A percentile compares a stretch with the other conserved stretches of the same genome.
Conservation (phyloP, 768 basidiomycete genomes). For the Postia placenta region DNA sequence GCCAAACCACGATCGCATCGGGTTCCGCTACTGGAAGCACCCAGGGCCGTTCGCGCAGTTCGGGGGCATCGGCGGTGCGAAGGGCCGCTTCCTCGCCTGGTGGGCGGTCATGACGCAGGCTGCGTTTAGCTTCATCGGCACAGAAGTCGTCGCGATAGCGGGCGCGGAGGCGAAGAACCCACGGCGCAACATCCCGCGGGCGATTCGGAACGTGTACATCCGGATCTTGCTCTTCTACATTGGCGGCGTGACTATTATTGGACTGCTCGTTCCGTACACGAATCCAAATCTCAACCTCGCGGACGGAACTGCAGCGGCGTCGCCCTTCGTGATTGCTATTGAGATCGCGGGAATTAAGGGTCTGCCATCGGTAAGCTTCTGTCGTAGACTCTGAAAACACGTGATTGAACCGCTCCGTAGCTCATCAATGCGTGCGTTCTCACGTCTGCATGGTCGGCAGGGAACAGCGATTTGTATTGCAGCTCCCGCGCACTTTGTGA, state of each 20-base stretch:
- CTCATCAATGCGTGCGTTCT: slow-evolving; percentile 25
- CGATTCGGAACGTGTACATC: slow-evolving; percentile 41
- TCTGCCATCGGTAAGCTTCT: slow-evolving; percentile 38
- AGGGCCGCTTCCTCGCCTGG: slow-evolving; percentile 45
- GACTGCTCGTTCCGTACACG: slow-evolving; percentile 44
- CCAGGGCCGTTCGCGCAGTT: slow-evolving; percentile 54
- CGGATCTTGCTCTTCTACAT: slow-evolving; percentile 45
- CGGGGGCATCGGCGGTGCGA: slow-evolving; percentile 31
- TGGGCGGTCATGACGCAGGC: slow-evolving; percentile 54
- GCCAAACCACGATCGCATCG: slow-evolving; percentile 46
- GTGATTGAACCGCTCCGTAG: slow-evolving; percentile 6
- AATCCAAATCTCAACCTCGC: slow-evolving; percentile 33
- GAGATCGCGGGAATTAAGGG: slow-evolving; percentile 50
- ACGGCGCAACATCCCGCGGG: slow-evolving; percentile 34
- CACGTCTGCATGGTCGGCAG: slow-evolving; percentile 35
- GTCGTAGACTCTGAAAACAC: not conserved
- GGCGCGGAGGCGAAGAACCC: slow-evolving; percentile 50
- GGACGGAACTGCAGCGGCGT: slow-evolving; percentile 35
- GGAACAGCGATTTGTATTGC: slow-evolving; percentile 34
- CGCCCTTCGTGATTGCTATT: slow-evolving; percentile 57
- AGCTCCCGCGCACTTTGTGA: slow-evolving; percentile 33
- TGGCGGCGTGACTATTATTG: slow-evolving; percentile 37
- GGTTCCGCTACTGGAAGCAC: slow-evolving; percentile 42
- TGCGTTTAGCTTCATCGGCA: slow-evolving; percentile 55
- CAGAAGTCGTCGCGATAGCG: slow-evolving; percentile 43